Percentiles rank a stretch among this genome's conserved stretches.
Evolutionary conservation across 257 asterid genomes (phyloP).

Genomic region (Catharanthus roseus): DNA sequence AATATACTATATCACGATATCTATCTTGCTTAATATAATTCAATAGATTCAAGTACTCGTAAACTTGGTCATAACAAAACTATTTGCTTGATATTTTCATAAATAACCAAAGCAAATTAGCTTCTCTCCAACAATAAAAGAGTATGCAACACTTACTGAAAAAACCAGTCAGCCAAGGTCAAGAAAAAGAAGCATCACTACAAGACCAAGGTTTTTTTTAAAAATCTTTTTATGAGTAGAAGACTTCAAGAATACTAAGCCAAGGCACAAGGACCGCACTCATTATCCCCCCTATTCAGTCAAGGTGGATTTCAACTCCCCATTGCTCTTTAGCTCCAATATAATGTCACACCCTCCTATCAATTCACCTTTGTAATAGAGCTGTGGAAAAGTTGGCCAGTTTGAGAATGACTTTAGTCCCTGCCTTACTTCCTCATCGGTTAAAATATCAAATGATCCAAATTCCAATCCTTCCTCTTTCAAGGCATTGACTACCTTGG

Average conservation of each 20-base stretch:
- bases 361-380: constrained; percentile 88
- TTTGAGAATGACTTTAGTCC: constrained; percentile 79
- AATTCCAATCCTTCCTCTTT: constrained; percentile 65
- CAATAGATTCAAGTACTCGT: too few relatives aligned
- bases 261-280: not conserved
- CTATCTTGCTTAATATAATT: too few relatives aligned
- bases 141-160: not conserved
- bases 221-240: not conserved
- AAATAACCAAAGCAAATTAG: not conserved
- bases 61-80: too few relatives aligned
- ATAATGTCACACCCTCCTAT: constrained; percentile 95
- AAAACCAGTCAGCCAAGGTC: too few relatives aligned
- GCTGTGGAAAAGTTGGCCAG: constrained; percentile 98
- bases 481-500: constrained; percentile 77
- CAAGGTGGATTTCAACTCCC: constrained; percentile 67
- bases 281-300: constrained; percentile 39
- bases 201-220: too few relatives aligned
- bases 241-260: not conserved
- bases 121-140: not conserved
- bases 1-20: too few relatives aligned
- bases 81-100: too few relatives aligned
- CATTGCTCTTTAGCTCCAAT: constrained; percentile 56
- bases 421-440: constrained; percentile 86
- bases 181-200: not conserved
- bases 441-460: constrained; percentile 80